A percentile compares a stretch with the other conserved stretches of the same genome.
These are phyloP conservation scores for Pleurotus tuoliensis DNA, from an alignment of 768 basidiomycete species.

Conservation along the genomic window DNA sequence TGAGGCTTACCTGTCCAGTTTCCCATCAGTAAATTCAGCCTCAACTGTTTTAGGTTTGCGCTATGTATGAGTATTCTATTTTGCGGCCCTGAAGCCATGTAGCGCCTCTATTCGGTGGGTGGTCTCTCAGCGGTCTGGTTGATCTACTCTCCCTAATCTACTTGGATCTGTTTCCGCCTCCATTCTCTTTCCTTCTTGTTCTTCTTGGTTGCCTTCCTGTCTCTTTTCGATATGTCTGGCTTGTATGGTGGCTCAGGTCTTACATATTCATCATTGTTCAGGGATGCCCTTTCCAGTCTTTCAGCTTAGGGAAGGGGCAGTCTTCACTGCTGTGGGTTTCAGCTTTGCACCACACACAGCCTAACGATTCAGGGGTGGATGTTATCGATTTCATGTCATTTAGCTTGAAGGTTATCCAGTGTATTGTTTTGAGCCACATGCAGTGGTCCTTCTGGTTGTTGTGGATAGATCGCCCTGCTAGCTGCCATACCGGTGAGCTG, in stretches of 20 bases:
- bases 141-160: too few relatives aligned
- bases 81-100: too few relatives aligned
- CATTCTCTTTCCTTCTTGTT: not conserved
- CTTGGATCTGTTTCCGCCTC: too few relatives aligned
- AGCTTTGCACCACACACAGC: conserved; percentile 1
- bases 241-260: not conserved
- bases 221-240: too few relatives aligned
- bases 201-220: not conserved
- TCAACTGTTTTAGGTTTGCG: too few relatives aligned
- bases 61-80: too few relatives aligned
- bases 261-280: not conserved
- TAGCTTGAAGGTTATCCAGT: not conserved
- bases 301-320: not conserved
- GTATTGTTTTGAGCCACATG: not conserved
- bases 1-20: too few relatives aligned
- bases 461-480: not conserved
- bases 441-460: not conserved
- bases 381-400: not conserved
- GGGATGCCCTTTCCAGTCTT: not conserved
- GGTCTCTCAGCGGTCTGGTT: too few relatives aligned
- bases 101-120: too few relatives aligned
- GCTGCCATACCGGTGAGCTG: not conserved
- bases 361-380: not conserved
- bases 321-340: not conserved
- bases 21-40: too few relatives aligned